Evolutionary conservation across 2,329 filamentous ascomycete species (phyloP).

Genomic region (Taxawa tesnikishii): DNA sequence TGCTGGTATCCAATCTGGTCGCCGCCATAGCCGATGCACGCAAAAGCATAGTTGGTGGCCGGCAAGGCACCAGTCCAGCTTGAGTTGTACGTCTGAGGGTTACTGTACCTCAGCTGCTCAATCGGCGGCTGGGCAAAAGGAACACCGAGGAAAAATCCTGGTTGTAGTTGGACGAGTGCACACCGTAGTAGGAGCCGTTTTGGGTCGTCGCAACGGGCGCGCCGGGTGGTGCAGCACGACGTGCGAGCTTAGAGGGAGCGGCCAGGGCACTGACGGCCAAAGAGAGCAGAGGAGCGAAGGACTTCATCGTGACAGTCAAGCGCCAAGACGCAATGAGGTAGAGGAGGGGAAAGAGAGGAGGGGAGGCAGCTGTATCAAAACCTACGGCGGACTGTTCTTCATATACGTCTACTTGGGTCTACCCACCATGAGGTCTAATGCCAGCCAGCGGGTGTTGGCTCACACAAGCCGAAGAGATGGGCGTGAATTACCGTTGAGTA

Average conservation of each 20-base stretch:
- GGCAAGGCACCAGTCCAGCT: constrained; percentile 22
- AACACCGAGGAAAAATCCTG: constrained; percentile 29
- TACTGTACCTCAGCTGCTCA: constrained; percentile 11
- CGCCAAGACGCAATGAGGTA: no score
- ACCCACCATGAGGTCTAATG: no score
- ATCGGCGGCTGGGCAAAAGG: constrained; percentile 15
- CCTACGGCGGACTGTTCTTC: no score
- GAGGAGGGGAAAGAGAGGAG: background rate
- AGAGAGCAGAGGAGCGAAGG: background rate
- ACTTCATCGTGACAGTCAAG: background rate
- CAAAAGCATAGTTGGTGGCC: constrained; percentile 24
- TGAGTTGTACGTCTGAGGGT: constrained; percentile 10
- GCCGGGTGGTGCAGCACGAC: constrained; percentile 1
- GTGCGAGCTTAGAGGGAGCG: background rate
- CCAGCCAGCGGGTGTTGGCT: no score
- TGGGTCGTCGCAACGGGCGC: constrained; percentile 23
- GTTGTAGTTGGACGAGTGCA: constrained; percentile 23
- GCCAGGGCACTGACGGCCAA: background rate
- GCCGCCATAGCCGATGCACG: constrained; percentile 22
- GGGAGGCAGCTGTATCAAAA: no score
- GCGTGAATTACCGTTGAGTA: no score
- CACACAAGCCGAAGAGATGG: no score
- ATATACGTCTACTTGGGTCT: no score
- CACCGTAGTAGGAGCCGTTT: constrained; percentile 31
- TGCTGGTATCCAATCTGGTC: constrained; percentile 16